phyloP scores from a whole-genome alignment of 2,329 filamentous ascomycete genomes.

The Fusarium multiceps region DNA sequence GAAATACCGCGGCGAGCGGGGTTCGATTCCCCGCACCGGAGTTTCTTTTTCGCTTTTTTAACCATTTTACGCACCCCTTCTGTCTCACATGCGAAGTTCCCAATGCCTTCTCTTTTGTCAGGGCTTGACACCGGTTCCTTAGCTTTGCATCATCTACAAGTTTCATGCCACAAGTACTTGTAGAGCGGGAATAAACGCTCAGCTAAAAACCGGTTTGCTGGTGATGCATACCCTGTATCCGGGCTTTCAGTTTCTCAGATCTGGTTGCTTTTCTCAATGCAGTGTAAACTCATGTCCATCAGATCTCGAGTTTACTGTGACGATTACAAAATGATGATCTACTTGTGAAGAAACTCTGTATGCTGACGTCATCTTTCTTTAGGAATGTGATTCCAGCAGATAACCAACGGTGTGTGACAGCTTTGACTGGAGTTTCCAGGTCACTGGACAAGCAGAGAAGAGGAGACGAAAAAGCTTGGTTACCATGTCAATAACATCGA shows the following conservation, averaged over 20 bases:
- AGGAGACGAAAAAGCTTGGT: too few relatives aligned
- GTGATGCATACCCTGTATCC: background rate
- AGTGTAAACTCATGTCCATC: background rate
- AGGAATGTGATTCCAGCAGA: background rate
- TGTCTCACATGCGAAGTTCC: too few relatives aligned
- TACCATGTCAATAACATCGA: too few relatives aligned
- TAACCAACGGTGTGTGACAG: background rate
- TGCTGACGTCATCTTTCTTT: background rate
- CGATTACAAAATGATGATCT: background rate
- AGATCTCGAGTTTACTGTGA: background rate
- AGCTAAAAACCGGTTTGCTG: background rate
- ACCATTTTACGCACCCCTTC: background rate
- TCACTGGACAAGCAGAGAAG: too few relatives aligned
- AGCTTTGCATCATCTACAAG: background rate
- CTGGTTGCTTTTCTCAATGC: background rate
- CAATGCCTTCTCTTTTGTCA: background rate
- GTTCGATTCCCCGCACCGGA: constrained; percentile 31
- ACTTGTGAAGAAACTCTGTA: background rate
- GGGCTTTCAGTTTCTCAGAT: background rate
- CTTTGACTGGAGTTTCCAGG: background rate
- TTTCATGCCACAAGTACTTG: background rate
- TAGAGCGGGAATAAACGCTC: background rate
- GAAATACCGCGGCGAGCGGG: constrained; percentile 18
- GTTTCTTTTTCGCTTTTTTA: background rate
- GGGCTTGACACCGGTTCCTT: background rate